Evolutionary conservation across 2,329 filamentous ascomycete species (phyloP).

Genomic region (Monosporascus ibericus): DNA sequence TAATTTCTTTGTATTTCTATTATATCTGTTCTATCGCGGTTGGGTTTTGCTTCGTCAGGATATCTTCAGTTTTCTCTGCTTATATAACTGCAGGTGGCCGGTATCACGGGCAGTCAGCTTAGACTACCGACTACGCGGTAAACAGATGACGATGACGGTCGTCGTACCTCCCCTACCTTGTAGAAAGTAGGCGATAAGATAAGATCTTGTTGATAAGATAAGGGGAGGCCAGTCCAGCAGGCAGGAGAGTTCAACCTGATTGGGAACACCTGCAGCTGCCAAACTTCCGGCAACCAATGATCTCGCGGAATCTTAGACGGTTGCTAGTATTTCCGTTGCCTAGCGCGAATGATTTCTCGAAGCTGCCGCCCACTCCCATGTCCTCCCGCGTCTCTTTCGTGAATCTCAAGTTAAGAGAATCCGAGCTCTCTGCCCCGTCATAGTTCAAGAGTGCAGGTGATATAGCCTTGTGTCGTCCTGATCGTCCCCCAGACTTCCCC

Average conservation of each 20-base stretch:
- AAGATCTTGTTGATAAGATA: background rate
- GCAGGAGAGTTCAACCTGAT: background rate
- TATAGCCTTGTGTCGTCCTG: background rate
- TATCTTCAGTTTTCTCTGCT: no score
- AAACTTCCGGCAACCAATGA: background rate
- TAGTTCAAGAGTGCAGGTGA: background rate
- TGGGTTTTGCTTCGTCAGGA: no score
- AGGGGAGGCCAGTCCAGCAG: background rate
- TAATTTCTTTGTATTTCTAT: no score
- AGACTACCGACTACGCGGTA: no score
- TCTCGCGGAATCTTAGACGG: background rate
- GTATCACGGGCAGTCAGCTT: no score
- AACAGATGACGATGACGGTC: no score
- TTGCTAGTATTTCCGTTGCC: background rate
- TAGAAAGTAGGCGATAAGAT: background rate
- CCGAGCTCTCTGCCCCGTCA: background rate
- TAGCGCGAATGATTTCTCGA: background rate
- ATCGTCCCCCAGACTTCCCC: conserved; percentile 4
- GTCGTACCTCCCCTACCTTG: no score
- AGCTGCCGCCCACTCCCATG: background rate
- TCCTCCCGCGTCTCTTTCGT: background rate
- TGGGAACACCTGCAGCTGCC: no score
- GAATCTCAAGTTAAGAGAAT: background rate
- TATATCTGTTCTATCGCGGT: no score
- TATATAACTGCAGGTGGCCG: no score